These are phyloP conservation scores for Aureobasidium sp. DNA, from an alignment of 2,329 filamentous ascomycete species.

Conservation along the genomic window DNA sequence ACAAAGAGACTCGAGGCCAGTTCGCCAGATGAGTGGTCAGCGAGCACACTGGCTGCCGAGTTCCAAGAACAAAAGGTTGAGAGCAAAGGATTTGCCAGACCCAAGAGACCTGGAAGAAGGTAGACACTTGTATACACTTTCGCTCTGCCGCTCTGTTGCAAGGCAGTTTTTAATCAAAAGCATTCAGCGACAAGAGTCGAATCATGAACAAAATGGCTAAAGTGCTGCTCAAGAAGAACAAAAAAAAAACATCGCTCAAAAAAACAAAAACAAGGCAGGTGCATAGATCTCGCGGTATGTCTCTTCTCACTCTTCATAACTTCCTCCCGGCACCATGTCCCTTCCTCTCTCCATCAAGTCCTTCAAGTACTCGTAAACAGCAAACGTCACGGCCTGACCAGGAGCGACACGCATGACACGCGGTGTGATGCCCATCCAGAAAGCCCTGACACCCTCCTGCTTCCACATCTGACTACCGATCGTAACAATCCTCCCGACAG, in stretches of 20 bases:
- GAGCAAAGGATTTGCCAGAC: conserved; percentile 65
- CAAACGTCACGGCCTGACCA: conserved; percentile 76
- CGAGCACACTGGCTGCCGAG: conserved; percentile 57
- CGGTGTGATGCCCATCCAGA: conserved; percentile 98
- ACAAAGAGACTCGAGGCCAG: conserved; percentile 63
- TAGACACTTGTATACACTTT: conserved; percentile 21
- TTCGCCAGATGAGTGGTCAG: conserved; percentile 63
- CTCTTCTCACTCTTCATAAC: conserved; percentile 43
- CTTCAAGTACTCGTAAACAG: conserved; percentile 48
- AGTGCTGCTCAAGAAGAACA: no score
- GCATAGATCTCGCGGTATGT: not conserved
- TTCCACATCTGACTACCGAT: conserved; percentile 63
- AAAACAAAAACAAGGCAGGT: not conserved
- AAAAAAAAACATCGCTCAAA: not conserved
- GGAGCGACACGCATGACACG: conserved; percentile 96
- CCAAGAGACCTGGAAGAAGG: conserved; percentile 67
- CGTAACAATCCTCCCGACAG: conserved; percentile 65
- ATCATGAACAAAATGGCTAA: no score
- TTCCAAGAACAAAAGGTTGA: conserved; percentile 60
- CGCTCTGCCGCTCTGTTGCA: not conserved
- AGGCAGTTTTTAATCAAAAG: no score
- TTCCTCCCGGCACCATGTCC: conserved; percentile 41
- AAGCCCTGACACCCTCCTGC: conserved; percentile 87
- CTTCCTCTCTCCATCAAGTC: conserved; percentile 41
- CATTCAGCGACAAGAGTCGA: not conserved